These are phyloP conservation scores for Dothideomycetes sp. DNA, from an alignment of 2,329 filamentous ascomycete genomes.

Conservation along the genomic window DNA sequence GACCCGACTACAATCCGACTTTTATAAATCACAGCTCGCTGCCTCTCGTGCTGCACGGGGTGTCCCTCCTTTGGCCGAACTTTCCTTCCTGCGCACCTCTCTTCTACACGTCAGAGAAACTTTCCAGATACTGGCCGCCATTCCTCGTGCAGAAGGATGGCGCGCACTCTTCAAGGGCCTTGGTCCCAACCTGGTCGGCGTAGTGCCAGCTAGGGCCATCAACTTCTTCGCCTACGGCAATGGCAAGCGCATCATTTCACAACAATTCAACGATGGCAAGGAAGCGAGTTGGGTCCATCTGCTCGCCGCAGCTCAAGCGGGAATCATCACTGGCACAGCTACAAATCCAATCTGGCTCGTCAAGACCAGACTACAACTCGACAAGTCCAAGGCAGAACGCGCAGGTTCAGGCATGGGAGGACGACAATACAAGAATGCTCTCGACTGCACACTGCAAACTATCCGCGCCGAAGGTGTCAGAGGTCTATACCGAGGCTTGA, in stretches of 20 bases:
- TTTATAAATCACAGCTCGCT: slow-evolving; percentile 76
- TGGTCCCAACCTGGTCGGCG: slow-evolving; percentile 79
- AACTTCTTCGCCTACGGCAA: slow-evolving; percentile 94
- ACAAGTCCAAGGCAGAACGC: slow-evolving; percentile 64
- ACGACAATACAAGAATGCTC: slow-evolving; percentile 74
- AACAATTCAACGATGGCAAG: slow-evolving; percentile 59
- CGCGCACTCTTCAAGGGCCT: slow-evolving; percentile 87
- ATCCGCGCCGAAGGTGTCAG: slow-evolving; percentile 67
- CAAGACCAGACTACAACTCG: slow-evolving; percentile 85
- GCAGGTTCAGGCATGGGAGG: slow-evolving; percentile 38
- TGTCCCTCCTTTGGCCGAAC: slow-evolving; percentile 40
- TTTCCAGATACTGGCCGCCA: slow-evolving; percentile 69
- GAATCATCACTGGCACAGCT: slow-evolving; percentile 75
- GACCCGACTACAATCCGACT: slow-evolving; percentile 85
- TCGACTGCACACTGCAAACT: slow-evolving; percentile 78
- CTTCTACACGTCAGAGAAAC: slow-evolving; percentile 74
- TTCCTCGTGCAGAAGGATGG: slow-evolving; percentile 72
- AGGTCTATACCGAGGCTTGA: slow-evolving; percentile 82
- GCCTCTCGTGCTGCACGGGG: slow-evolving; percentile 52
- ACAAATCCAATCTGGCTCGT: slow-evolving; percentile 97
- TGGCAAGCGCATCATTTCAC: slow-evolving; percentile 69
- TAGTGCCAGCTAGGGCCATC: slow-evolving; percentile 80
- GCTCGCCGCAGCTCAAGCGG: slow-evolving; percentile 62
- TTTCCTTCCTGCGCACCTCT: slow-evolving; percentile 55
- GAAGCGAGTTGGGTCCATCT: slow-evolving; percentile 70